These are phyloP conservation scores for Penicillium digitatum DNA, from an alignment of 2,329 filamentous ascomycete species.

Conservation along the genomic window DNA sequence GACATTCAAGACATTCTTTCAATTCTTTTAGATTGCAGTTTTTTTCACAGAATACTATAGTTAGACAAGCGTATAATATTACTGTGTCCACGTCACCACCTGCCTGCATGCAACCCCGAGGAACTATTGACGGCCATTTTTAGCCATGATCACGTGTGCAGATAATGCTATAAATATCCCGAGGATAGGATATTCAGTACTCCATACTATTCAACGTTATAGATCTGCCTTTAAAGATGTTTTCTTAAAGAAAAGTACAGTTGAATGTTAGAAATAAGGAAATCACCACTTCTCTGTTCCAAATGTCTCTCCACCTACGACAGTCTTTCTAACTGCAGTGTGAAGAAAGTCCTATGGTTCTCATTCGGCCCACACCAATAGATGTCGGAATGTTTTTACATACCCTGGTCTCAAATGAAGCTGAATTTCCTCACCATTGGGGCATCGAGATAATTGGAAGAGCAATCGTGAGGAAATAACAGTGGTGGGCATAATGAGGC, in stretches of 20 bases:
- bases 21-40: background rate
- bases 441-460: conserved; percentile 53
- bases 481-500: conserved; percentile 60
- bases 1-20: background rate
- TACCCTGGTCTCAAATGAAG: conserved; percentile 26
- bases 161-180: background rate
- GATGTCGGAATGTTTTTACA: background rate
- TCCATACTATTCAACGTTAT: background rate
- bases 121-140: background rate
- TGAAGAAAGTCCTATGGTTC: conserved; percentile 9
- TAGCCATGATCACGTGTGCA: background rate
- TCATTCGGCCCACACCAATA: background rate
- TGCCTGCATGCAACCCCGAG: background rate
- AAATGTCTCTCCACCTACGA: conserved; percentile 13
- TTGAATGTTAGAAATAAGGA: no score
- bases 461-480: conserved; percentile 63
- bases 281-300: conserved; percentile 11
- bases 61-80: background rate
- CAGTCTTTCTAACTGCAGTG: conserved; percentile 16
- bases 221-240: background rate
- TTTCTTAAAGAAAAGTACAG: background rate
- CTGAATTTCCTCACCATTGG: conserved; percentile 55
- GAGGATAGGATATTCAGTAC: background rate
- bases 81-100: conserved; percentile 1
- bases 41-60: background rate